Base-by-base conservation (phyloP, 257 asterid species). In the Scutellaria baicalensis region DNA sequence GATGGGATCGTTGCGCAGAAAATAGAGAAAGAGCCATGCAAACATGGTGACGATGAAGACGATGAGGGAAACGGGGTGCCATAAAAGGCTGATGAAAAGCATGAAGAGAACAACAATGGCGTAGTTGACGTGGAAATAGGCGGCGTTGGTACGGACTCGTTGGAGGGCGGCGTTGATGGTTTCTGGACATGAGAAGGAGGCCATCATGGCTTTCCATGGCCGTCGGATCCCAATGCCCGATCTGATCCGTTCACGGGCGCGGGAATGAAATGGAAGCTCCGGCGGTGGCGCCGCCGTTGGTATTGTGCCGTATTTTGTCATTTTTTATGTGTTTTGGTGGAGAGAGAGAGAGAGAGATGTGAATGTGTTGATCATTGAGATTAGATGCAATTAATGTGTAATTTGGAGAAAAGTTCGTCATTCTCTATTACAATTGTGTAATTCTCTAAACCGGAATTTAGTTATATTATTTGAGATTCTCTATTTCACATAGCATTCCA, bases 61-160 rank as follows among this genome's bases (percentile, higher is more conserved):
- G 27, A 79, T 50, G 63, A 83, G 81, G 4, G 87, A 74, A 6
- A 72, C 21, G 1, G 83, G 85, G 72, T 67, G 82, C 84, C 78
- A 79, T 0, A 81, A 48, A 4, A 79, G 70, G 80, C 77, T 63
- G 4, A 77, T 60, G 78, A 83, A 79, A 36, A 83, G 75, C 69
- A 64, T 56, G 44, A 67, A 71, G 2, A 81, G 23, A 5, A 81
- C 57, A 0, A 85, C 42, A 27, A 85, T 70, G 33, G 54, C 63
- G 54, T 83, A 80, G 72, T 85, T 85, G 18, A 69, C 78, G 50
- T 57, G 82, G 82, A 81, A 83, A 72, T 85, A 73, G 16, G 83
- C 17, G 5, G 60, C 6, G 75, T 81, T 85, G 4, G 73, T 54
- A 11, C 48, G 74, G 69, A 81, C 17, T 11, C 86, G 86, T 2